Conservation (phyloP, 1,139 yeast genomes). For the Torulaspora pretoriensis region DNA sequence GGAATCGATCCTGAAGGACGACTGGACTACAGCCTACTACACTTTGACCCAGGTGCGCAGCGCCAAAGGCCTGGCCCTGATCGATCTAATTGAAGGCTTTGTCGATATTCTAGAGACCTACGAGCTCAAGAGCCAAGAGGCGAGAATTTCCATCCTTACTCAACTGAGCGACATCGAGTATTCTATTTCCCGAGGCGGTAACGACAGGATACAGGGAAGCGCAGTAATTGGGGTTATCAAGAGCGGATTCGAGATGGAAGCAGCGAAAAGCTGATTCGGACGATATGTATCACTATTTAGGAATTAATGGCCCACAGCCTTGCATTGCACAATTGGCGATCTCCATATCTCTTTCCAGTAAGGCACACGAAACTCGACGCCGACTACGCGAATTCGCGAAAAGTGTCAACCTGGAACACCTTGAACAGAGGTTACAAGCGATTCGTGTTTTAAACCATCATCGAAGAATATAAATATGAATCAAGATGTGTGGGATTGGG, state of each 20-base stretch:
- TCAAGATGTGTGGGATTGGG: not conserved
- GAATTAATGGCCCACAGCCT: constrained; percentile 3
- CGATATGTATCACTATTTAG: constrained; percentile 4
- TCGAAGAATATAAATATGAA: constrained; percentile 5
- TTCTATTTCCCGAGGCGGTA: constrained; percentile 88
- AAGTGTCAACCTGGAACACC: not conserved
- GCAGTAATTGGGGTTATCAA: constrained; percentile 89
- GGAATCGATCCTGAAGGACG: constrained; percentile 75
- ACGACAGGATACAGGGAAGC: constrained; percentile 82
- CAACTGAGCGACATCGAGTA: constrained; percentile 86
- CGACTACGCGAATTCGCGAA: constrained; percentile 8
- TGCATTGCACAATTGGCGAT: constrained; percentile 7
- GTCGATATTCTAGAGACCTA: constrained; percentile 62
- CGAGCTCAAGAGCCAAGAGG: constrained; percentile 52
- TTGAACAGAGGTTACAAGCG: not conserved
- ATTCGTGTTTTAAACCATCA: constrained; percentile 4
- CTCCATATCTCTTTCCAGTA: constrained; percentile 6
- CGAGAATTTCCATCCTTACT: constrained; percentile 59
- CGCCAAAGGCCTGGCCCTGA: constrained; percentile 79
- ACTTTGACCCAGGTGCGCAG: constrained; percentile 62
- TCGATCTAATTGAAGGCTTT: constrained; percentile 77
- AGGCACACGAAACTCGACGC: constrained; percentile 4
- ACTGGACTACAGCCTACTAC: constrained; percentile 74
- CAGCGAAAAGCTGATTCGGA: constrained; percentile 10
- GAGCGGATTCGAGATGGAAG: constrained; percentile 39